These are phyloP conservation scores for Cucurbita ficifolia DNA, from an alignment of 306 rosid genomes.

Conservation along the genomic window DNA sequence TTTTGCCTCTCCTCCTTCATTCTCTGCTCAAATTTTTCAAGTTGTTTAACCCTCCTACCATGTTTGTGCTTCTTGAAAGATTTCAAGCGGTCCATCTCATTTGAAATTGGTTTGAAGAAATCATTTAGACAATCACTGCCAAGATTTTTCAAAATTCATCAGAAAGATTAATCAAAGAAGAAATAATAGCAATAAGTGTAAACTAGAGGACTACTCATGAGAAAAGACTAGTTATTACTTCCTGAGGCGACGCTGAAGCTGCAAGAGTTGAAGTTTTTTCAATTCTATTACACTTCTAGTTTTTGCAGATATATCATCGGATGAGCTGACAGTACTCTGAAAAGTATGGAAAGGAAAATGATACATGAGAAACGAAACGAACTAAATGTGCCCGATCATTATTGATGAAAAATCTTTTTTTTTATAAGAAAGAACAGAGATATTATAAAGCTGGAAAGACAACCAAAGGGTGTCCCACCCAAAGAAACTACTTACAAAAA, in stretches of 20 bases:
- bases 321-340: conserved; percentile 82
- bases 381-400: not conserved
- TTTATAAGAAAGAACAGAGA: no score
- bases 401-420: not conserved
- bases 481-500: no score
- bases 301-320: conserved; percentile 93
- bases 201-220: not conserved
- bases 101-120: conserved; percentile 68
- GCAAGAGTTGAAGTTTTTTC: conserved; percentile 87
- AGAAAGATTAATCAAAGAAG: conserved; percentile 9
- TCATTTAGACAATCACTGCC: conserved; percentile 84
- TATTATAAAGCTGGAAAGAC: no score
- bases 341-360: conserved; percentile 7
- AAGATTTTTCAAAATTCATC: conserved; percentile 15
- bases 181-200: not conserved
- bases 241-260: conserved; percentile 88
- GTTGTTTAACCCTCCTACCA: conserved; percentile 90
- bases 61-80: conserved; percentile 82
- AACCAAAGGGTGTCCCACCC: no score
- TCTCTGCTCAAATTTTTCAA: conserved; percentile 86
- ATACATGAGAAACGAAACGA: not conserved
- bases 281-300: conserved; percentile 96
- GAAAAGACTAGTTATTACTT: conserved; percentile 33
- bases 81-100: conserved; percentile 73
- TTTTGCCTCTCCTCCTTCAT: conserved; percentile 99